phyloP scores from a whole-genome alignment of 1,139 yeast genomes.

The Kodamaea suecica region DNA sequence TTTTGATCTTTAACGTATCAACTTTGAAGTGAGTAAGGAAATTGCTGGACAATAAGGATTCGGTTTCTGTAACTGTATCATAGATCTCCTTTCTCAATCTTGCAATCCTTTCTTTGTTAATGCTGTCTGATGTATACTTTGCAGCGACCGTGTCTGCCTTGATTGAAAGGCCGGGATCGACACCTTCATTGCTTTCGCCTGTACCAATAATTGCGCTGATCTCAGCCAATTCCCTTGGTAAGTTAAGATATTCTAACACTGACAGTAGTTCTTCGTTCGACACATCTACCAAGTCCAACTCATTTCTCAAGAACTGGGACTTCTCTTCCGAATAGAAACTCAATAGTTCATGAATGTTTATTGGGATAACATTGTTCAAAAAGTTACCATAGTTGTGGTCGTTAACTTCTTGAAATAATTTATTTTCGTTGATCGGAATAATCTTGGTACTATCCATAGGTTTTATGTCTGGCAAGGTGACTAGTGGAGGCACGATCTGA shows the following conservation, averaged over 20 bases:
- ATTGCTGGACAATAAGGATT: conserved; percentile 19
- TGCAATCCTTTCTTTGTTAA: conserved; percentile 24
- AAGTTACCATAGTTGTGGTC: conserved; percentile 57
- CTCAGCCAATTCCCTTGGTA: conserved; percentile 65
- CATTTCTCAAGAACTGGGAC: conserved; percentile 70
- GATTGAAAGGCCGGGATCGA: conserved; percentile 18
- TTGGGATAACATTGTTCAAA: conserved; percentile 78
- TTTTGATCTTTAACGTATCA: conserved; percentile 56
- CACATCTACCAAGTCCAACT: conserved; percentile 71
- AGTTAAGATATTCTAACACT: conserved; percentile 71
- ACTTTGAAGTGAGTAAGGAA: conserved; percentile 30
- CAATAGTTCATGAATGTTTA: conserved; percentile 80
- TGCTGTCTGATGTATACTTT: conserved; percentile 20
- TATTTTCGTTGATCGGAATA: conserved; percentile 45
- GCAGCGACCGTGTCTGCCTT: conserved; percentile 30
- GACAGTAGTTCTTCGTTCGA: conserved; percentile 78
- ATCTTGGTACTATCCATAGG: conserved; percentile 77
- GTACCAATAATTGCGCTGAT: conserved; percentile 39
- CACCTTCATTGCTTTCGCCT: conserved; percentile 7
- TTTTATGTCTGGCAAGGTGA: conserved; percentile 57
- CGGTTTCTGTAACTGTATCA: conserved; percentile 38
- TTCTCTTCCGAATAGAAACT: conserved; percentile 89
- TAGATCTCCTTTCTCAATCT: conserved; percentile 41
- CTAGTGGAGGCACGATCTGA: conserved; percentile 62
- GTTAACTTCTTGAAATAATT: conserved; percentile 38